Conservation (phyloP, 768 basidiomycete genomes). For the Brasilioporus rufonigricans region DNA sequence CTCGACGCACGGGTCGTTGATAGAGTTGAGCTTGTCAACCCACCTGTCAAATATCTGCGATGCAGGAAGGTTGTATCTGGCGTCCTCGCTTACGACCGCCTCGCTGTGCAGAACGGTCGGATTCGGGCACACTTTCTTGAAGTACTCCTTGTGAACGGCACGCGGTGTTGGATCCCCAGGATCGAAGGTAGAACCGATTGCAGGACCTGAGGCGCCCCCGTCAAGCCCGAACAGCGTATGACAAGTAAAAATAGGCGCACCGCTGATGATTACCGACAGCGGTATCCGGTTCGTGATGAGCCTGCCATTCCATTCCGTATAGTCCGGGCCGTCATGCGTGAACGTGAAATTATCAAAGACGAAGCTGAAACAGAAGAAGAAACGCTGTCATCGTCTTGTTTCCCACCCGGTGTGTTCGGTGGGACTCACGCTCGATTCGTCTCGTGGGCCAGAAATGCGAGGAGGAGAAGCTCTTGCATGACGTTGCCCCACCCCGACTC, state of each 20-base stretch:
- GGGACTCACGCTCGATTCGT: slow-evolving; percentile 47
- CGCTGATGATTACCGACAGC: slow-evolving; percentile 50
- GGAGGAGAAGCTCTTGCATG: slow-evolving; percentile 56
- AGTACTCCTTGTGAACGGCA: slow-evolving; percentile 47
- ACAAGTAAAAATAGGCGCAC: slow-evolving; percentile 27
- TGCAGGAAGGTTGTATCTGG: slow-evolving; percentile 30
- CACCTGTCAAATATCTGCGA: slow-evolving; percentile 42
- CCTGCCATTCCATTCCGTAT: slow-evolving; percentile 47
- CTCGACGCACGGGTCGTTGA: slow-evolving; percentile 50
- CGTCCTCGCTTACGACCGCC: slow-evolving; percentile 20
- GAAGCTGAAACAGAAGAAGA: slow-evolving; percentile 33
- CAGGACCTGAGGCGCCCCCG: slow-evolving; percentile 34
- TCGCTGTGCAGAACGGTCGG: slow-evolving; percentile 31
- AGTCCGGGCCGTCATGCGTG: slow-evolving; percentile 41
- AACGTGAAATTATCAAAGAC: slow-evolving; percentile 64
- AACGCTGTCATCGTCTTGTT: not conserved
- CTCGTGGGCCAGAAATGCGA: slow-evolving; percentile 46
- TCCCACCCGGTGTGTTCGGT: too few relatives aligned
- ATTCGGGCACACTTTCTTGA: slow-evolving; percentile 46
- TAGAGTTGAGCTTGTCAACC: slow-evolving; percentile 42
- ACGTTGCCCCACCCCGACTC: slow-evolving; percentile 62
- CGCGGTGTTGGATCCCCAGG: slow-evolving; percentile 38
- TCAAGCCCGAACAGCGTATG: not conserved
- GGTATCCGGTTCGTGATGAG: slow-evolving; percentile 54
- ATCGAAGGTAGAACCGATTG: slow-evolving; percentile 41